Conservation (phyloP, 2,329 filamentous ascomycete genomes). For the Beauveria sp. region DNA sequence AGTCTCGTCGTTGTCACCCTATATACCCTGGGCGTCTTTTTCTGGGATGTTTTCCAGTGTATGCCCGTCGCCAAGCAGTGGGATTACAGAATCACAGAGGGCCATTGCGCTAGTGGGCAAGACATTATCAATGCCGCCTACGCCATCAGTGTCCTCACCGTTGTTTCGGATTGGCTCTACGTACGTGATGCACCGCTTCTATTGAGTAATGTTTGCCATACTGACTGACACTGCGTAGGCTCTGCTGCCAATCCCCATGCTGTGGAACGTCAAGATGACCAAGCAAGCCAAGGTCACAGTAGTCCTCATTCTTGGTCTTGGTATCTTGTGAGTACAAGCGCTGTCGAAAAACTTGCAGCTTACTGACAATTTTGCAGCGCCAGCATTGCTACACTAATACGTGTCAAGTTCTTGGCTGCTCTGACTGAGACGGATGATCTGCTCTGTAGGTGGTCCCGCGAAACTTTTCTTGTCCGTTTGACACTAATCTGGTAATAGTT, state of each 20-base stretch:
- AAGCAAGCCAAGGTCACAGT: slow-evolving; percentile 44
- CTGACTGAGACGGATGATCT: slow-evolving; percentile 39
- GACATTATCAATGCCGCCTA: slow-evolving; percentile 42
- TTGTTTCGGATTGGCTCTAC: slow-evolving; percentile 48
- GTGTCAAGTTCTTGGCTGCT: slow-evolving; percentile 40
- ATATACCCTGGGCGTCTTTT: slow-evolving; percentile 40
- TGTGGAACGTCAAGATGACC: slow-evolving; percentile 48
- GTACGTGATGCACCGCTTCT: slow-evolving; percentile 21
- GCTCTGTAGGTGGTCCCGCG: slow-evolving; percentile 33
- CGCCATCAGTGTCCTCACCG: slow-evolving; percentile 43
- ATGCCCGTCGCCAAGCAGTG: slow-evolving; percentile 43
- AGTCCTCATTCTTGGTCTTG: slow-evolving; percentile 40
- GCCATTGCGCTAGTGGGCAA: slow-evolving; percentile 35
- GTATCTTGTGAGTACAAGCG: slow-evolving; percentile 35
- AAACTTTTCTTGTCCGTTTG: not conserved
- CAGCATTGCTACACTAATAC: slow-evolving; percentile 46
- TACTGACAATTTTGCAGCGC: slow-evolving; percentile 28
- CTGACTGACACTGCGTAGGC: slow-evolving; percentile 25
- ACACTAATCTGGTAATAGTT: slow-evolving; percentile 25
- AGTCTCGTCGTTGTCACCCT: slow-evolving; percentile 39
- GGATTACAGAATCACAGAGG: slow-evolving; percentile 40
- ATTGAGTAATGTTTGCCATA: not conserved
- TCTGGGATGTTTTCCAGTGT: slow-evolving; percentile 47
- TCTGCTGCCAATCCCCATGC: slow-evolving; percentile 45
- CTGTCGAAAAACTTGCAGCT: not conserved